Conservation (phyloP, 805 yeast genomes). For the Wickerhamiella kurtzmanii region DNA sequence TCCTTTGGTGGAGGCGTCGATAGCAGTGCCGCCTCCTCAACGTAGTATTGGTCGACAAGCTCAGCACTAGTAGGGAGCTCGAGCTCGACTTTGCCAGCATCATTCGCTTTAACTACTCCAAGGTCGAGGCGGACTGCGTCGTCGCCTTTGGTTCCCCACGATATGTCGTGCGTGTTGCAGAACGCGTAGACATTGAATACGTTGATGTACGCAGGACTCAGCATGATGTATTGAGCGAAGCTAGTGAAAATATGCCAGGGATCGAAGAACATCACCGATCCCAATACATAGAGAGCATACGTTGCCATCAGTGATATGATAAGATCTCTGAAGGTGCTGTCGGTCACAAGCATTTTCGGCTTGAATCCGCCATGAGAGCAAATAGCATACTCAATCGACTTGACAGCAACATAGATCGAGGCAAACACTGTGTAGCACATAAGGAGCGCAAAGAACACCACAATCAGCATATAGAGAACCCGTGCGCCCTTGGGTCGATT, state of each 20-base stretch:
- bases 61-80: slow-evolving; percentile 62
- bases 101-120: slow-evolving; percentile 68
- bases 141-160: slow-evolving; percentile 96
- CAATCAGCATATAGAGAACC: slow-evolving; percentile 59
- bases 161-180: slow-evolving; percentile 89
- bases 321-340: slow-evolving; percentile 69
- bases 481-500: slow-evolving; percentile 88
- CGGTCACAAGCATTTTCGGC: slow-evolving; percentile 21
- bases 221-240: slow-evolving; percentile 64
- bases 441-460: slow-evolving; percentile 66
- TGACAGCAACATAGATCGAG: slow-evolving; percentile 64
- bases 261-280: slow-evolving; percentile 70
- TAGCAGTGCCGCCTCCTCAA: slow-evolving; percentile 47
- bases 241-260: slow-evolving; percentile 91
- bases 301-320: slow-evolving; percentile 79
- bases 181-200: slow-evolving; percentile 88
- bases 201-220: slow-evolving; percentile 83
- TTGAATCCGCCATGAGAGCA: slow-evolving; percentile 36
- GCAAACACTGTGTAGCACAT: slow-evolving; percentile 88
- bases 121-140: slow-evolving; percentile 49
- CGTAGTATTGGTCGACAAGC: slow-evolving; percentile 66
- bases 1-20: slow-evolving; percentile 26
- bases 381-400: slow-evolving; percentile 48
- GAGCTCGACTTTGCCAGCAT: slow-evolving; percentile 51
- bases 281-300: slow-evolving; percentile 62